Evolutionary conservation across 1,284 basidiomycete genomes (phyloP), one percentile per base, ranked within the genome.

Genomic region (Heterobasidion irregulare): DNA sequence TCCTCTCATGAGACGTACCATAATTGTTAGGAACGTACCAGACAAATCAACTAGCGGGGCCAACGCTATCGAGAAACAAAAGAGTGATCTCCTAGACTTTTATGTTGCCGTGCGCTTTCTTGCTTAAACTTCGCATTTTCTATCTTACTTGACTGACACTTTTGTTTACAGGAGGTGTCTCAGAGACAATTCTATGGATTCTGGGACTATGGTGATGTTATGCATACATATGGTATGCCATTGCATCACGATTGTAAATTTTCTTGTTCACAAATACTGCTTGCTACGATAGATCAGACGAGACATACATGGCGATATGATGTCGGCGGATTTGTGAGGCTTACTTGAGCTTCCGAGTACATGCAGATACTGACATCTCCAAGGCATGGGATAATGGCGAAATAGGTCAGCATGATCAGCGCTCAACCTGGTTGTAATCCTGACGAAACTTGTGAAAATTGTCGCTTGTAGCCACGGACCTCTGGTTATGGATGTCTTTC

Each of bases 401-500:
- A 49, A 44, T 55, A 15, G 53, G 55, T 56, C 33, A 15, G 55
- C 26, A 26, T 26, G 26, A 26, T 26, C 4, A 6, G 6, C 6
- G 26, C 26, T 5, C 26, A 26, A 26, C 26, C 26, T 26, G 26
- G 4, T 26, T 26, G 26, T 26, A 6, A 26, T 26, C 26, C 6
- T 26, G 26, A 26, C 26, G 26, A 26, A 26, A 26, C 26, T 26
- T 26, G 26, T 26, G 26, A 26, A 26, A 26, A 4, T 26, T 26
- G 26, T 26, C 26, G 26, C 7, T 50, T 52, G 3, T 56, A 70
- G 71, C 66, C 15, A 71, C 72, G 10, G 73, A 75, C 53, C 64
- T 75, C 10, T 75, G 74, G 74, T 65, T 75, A 2, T 75, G 74
- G 74, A 69, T 71, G 60, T 72, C 72, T 0, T 75, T 75, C 64